Conservation (phyloP, 345 rosid genomes). For the Iberis pinnata region DNA sequence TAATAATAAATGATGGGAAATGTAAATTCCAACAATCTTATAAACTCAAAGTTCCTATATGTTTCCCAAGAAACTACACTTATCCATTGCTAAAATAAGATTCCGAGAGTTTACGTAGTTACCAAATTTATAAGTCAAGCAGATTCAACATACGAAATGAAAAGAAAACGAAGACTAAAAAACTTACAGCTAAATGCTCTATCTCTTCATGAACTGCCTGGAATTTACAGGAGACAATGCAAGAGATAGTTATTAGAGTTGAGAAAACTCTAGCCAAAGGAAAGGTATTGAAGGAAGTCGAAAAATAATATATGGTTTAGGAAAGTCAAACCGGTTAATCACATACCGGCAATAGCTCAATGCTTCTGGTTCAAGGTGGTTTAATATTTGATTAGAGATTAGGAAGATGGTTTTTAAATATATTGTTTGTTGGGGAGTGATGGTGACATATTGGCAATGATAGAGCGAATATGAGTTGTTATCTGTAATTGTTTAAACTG, state of each 20-base stretch:
- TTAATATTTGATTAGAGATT: constrained; percentile 3
- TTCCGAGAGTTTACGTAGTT: no score
- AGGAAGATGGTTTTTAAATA: not conserved
- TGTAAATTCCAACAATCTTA: no score
- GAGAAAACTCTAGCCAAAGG: not conserved
- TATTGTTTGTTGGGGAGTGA: constrained; percentile 21
- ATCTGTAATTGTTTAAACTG: not conserved
- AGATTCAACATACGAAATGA: no score
- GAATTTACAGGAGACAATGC: not conserved
- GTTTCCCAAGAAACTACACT: no score
- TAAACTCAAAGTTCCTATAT: no score
- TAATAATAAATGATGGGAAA: no score
- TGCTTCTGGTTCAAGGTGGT: constrained; percentile 8
- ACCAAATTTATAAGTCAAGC: no score
- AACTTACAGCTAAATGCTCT: no score
- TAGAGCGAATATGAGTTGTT: constrained; percentile 22
- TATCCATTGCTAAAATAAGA: no score
- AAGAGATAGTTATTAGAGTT: not conserved
- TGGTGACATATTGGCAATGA: constrained; percentile 26
- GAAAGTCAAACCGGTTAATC: constrained; percentile 19
- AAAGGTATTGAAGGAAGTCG: constrained; percentile 13
- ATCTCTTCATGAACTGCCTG: no score
- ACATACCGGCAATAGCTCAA: not conserved
- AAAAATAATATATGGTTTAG: not conserved
- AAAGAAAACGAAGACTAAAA: no score